phyloP scores from a whole-genome alignment of 1,284 basidiomycete genomes.

The Crocinoboletus sp. region DNA sequence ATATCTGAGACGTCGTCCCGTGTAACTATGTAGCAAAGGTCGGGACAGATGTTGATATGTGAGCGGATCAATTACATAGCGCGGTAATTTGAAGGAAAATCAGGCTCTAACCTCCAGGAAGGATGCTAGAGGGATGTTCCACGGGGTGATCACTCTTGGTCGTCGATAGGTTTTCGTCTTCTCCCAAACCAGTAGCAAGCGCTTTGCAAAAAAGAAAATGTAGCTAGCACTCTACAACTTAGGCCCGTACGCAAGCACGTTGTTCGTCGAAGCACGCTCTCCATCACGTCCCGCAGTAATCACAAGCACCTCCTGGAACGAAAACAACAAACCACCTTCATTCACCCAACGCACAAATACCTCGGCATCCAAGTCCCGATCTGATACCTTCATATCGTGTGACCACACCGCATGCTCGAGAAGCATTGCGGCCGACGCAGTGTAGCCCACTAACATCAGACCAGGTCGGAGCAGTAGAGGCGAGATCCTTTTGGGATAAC shows the following conservation, averaged over 20 bases:
- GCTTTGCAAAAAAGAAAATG: slow-evolving; percentile 6
- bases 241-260: slow-evolving; percentile 15
- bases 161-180: no score
- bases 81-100: no score
- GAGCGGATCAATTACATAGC: no score
- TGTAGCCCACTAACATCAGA: slow-evolving; percentile 51
- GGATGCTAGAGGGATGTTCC: no score
- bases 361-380: slow-evolving; percentile 43
- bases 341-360: slow-evolving; percentile 56
- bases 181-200: slow-evolving; percentile 11
- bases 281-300: slow-evolving; percentile 28
- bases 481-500: slow-evolving; percentile 24
- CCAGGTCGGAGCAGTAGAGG: slow-evolving; percentile 51
- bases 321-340: slow-evolving; percentile 44
- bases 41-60: no score
- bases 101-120: no score
- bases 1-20: no score
- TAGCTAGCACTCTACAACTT: slow-evolving; percentile 16
- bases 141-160: no score
- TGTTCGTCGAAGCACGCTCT: slow-evolving; percentile 36
- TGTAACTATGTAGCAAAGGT: no score
- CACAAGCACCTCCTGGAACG: slow-evolving; percentile 38
- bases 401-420: slow-evolving; percentile 68
- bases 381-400: slow-evolving; percentile 28
- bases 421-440: slow-evolving; percentile 49